Base-by-base conservation (phyloP, 139 green algal genomes). In the Chlamydomonas sp. region DNA sequence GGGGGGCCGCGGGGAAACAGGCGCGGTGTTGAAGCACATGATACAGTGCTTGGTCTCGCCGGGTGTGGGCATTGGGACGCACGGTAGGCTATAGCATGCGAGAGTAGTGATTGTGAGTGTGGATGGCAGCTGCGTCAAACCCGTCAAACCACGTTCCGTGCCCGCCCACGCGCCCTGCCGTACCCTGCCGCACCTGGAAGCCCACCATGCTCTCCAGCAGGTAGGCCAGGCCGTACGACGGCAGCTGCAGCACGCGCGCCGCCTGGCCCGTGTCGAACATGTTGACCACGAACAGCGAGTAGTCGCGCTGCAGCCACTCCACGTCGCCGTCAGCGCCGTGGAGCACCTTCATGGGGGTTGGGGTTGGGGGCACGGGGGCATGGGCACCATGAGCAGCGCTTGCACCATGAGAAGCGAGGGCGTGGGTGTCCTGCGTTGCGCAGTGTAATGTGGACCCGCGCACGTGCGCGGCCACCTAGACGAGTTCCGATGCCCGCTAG, bases 211-310 rank as follows among this genome's bases (percentile, higher is more conserved):
- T 88, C 80, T 97, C 74, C 63, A 99, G 95, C 72, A 99, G 93
- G 90, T 95, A 92, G 0, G 90, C 96, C 73, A 99, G 91, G 18
- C 94, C 94, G 71, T 90, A 76, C 74, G 62, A 86, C 2, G 88
- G 91, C n/a, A 94, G 80, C 31, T 79, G 69, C 63, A 98, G 91
- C 87, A 97, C 92, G 1, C 94, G 83, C 3, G 93, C 85, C 1
- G 97, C 97, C 91, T 98, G 95, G 2, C 96, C 97, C 14, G 97
- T 99, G 93, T 99, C 97, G 86, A 99, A 99, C 77, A 99, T 81
- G 93, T 99, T 99, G 81, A 94, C 94, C 2, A 99, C 31, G 91
- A 96, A 99, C 6, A 99, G 94, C 9, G 97, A 95, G 92, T 98
- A 98, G 91, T 99, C 97, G 14, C 96, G 93, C 92, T 99, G 97